phyloP scores from a whole-genome alignment of 2,329 filamentous ascomycete genomes.

The Aspergillus ochraceoroseus region DNA sequence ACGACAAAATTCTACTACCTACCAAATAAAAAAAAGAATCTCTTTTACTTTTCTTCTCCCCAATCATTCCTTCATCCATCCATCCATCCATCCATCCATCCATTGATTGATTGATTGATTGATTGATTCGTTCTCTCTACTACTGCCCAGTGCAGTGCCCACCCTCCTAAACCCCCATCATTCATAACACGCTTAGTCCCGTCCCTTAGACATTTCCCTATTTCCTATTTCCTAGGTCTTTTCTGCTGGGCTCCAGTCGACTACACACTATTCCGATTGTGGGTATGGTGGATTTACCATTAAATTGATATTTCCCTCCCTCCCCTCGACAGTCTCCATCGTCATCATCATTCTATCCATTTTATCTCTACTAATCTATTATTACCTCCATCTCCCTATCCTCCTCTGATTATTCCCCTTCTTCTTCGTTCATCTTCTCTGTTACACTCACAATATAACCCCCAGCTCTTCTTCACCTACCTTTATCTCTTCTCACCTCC shows the following conservation, averaged over 20 bases:
- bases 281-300: no score
- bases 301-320: slow-evolving; percentile 7
- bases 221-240: no score
- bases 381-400: slow-evolving; percentile 2
- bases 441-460: slow-evolving; percentile 2
- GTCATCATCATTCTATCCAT: slow-evolving; percentile 4
- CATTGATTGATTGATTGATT: slow-evolving; percentile 19
- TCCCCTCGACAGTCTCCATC: slow-evolving; percentile 9
- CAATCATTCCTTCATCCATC: slow-evolving; percentile 8
- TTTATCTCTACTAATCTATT: slow-evolving; percentile 11
- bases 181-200: no score
- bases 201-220: no score
- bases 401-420: slow-evolving; percentile 8
- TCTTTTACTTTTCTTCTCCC: slow-evolving; percentile 10
- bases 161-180: no score
- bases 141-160: no score
- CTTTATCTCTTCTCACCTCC: slow-evolving; percentile 8
- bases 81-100: no score
- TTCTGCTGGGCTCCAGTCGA: no score
- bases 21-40: slow-evolving; percentile 2
- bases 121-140: no score
- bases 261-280: no score
- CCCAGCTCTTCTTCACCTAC: background rate
- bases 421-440: slow-evolving; percentile 11
- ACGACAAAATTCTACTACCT: slow-evolving; percentile 10